phyloP scores from a whole-genome alignment of 2,329 filamentous ascomycete species.

The Sporothrix humicola region DNA sequence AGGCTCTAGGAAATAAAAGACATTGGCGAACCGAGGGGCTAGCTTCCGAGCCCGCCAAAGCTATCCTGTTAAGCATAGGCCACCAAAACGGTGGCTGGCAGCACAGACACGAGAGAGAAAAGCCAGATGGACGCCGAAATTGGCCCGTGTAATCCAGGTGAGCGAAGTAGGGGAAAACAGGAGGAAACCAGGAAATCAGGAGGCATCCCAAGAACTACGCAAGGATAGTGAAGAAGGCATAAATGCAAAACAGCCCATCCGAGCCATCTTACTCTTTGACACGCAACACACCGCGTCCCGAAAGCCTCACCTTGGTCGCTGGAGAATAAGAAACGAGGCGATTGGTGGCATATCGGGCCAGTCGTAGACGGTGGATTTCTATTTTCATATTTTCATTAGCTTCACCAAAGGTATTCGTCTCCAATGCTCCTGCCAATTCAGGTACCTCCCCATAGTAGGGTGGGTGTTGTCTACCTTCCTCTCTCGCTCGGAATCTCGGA shows the following conservation, averaged over 20 bases:
- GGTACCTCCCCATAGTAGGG: neutral
- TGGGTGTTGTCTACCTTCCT: neutral
- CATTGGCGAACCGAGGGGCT: neutral
- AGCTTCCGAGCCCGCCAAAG: neutral
- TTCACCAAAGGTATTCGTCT: neutral
- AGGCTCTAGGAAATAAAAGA: neutral
- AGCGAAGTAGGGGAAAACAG: neutral
- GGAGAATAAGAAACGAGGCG: neutral
- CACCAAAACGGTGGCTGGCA: conserved; percentile 1
- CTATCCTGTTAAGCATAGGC: neutral
- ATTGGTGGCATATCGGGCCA: conserved; percentile 22
- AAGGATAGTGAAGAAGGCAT: neutral
- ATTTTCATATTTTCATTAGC: neutral
- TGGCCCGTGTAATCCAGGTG: neutral
- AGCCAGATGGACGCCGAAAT: neutral
- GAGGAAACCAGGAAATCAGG: neutral
- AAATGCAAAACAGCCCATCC: neutral
- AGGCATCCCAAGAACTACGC: neutral
- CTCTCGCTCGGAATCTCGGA: conserved; percentile 4
- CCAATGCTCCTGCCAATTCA: neutral
- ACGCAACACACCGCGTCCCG: neutral
- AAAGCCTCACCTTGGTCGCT: neutral
- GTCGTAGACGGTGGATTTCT: neutral
- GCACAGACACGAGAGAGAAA: neutral
- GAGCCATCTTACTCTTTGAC: no score